Percentiles rank a stretch among this genome's conserved stretches.
These are phyloP conservation scores for Pelargonium myrrhifolium DNA, from an alignment of 441 rosid species.

Conservation along the genomic window DNA sequence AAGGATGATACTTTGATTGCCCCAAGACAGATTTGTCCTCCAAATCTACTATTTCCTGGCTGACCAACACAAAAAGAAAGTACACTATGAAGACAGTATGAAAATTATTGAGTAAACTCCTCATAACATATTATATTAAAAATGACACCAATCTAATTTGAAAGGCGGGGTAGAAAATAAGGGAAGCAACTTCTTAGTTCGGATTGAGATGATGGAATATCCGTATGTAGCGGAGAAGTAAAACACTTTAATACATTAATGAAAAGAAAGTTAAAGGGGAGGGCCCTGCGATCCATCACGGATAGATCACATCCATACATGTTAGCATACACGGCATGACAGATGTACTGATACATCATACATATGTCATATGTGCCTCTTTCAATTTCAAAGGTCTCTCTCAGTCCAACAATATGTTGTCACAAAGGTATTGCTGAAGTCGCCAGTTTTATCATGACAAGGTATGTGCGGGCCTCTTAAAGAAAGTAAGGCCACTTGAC, in stretches of 20 bases:
- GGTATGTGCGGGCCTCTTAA: background rate
- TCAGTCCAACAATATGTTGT: background rate
- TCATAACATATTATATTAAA: background rate
- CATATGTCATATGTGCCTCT: background rate
- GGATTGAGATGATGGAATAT: background rate
- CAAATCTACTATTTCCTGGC: conserved; percentile 7
- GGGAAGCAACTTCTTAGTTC: background rate
- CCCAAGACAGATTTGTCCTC: conserved; percentile 13
- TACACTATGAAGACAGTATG: conserved; percentile 2
- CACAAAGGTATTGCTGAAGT: background rate
- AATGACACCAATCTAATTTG: background rate
- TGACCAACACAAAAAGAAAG: conserved; percentile 1
- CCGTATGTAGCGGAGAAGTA: background rate
- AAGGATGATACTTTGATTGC: background rate
- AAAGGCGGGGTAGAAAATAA: background rate
- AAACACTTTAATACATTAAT: background rate
- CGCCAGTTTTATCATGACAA: background rate
- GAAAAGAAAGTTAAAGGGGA: background rate
- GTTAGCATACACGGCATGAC: background rate
- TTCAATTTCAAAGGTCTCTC: background rate
- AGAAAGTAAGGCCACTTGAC: background rate
- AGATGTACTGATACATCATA: background rate
- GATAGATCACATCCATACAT: background rate
- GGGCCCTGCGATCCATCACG: background rate
- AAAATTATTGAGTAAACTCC: background rate